These are phyloP conservation scores for Botrytis sinoallii DNA, from an alignment of 2,329 filamentous ascomycete species.

Conservation along the genomic window DNA sequence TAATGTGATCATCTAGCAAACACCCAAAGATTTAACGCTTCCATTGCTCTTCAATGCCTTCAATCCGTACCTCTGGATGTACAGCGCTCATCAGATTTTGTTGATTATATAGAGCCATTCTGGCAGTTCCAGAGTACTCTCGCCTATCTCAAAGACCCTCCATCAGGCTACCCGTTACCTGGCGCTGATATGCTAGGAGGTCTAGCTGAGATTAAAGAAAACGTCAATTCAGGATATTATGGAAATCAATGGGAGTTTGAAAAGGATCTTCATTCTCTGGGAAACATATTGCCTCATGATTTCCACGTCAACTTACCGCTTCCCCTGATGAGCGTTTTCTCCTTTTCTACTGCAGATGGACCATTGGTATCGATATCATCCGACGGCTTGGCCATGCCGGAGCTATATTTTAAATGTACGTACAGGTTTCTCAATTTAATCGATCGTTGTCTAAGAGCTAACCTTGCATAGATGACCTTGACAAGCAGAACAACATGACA, in stretches of 20 bases:
- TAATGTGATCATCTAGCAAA: conserved; percentile 2
- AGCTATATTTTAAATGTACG: conserved; percentile 43
- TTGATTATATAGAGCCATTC: conserved; percentile 24
- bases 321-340: conserved; percentile 48
- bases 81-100: conserved; percentile 20
- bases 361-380: conserved; percentile 55
- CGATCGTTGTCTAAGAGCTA: background rate
- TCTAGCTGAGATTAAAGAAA: conserved; percentile 23
- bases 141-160: conserved; percentile 31
- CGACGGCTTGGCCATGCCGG: conserved; percentile 54
- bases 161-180: conserved; percentile 22
- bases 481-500: conserved; percentile 4
- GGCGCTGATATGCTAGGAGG: conserved; percentile 27
- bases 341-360: conserved; percentile 32
- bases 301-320: conserved; percentile 47
- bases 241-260: conserved; percentile 29
- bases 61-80: conserved; percentile 23
- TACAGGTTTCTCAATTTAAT: background rate
- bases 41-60: conserved; percentile 24
- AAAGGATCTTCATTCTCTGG: conserved; percentile 22
- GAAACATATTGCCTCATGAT: conserved; percentile 50
- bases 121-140: conserved; percentile 26
- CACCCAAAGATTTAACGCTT: background rate
- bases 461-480: conserved; percentile 18
- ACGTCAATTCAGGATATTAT: conserved; percentile 22